Conservation (phyloP, 179 eudicot genomes). For the Patellifolia procumbens region DNA sequence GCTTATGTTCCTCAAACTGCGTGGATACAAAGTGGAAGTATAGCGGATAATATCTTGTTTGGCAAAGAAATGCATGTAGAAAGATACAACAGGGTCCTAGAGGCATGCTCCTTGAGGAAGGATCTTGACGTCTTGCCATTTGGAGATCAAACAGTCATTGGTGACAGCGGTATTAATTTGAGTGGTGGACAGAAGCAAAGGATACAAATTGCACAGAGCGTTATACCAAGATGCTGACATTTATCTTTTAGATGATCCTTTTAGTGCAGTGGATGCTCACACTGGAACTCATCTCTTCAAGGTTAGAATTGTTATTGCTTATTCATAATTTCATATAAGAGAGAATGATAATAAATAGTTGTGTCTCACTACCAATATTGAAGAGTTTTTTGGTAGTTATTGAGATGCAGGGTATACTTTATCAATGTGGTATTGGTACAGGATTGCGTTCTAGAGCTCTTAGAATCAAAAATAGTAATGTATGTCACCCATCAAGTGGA, state of each 20-base stretch:
- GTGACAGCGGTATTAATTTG: too few relatives aligned
- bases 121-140: conserved; percentile 56
- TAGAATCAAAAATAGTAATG: conserved; percentile 63
- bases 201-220: too few relatives aligned
- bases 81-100: too few relatives aligned
- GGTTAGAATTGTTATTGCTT: too few relatives aligned
- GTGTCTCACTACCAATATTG: too few relatives aligned
- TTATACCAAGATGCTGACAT: too few relatives aligned
- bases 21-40: conserved; percentile 71
- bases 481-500: conserved; percentile 85
- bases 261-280: conserved; percentile 74
- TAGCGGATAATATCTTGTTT: conserved; percentile 59
- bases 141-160: conserved; percentile 63
- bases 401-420: neutral
- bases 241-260: conserved; percentile 65
- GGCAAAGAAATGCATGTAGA: conserved; percentile 53
- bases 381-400: too few relatives aligned
- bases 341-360: too few relatives aligned
- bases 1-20: conserved; percentile 65
- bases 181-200: too few relatives aligned
- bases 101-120: conserved; percentile 59
- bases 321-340: too few relatives aligned
- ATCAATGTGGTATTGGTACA: too few relatives aligned
- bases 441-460: too few relatives aligned
- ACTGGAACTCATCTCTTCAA: conserved; percentile 61